Evolutionary conservation across 2,329 filamentous ascomycete species (phyloP), one percentile per base, ranked within the genome.

Genomic region (Alternaria novae-zelandiae): DNA sequence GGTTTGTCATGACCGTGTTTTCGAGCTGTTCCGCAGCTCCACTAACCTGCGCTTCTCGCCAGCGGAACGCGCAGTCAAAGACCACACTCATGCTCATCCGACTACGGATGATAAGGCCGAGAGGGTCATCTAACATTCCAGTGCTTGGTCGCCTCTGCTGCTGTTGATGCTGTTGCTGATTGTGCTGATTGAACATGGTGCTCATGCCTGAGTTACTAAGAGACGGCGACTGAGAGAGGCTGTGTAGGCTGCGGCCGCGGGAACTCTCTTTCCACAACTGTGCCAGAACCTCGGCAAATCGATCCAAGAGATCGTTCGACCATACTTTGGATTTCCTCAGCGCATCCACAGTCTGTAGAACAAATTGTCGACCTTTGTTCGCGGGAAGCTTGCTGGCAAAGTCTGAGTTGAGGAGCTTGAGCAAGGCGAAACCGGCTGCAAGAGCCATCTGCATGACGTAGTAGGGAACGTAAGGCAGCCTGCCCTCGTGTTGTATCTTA

Each of bases 381-480:
- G 92, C 88, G n/a, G 75, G 76, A 11, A 80, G 54, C 32, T 89
- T 88, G 69, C 86, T 86, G 44, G 90, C 86, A 71, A 94, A 94
- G 20, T 91, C 93, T 54, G 90, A 88, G 81, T 94, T 90, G 60
- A 95, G 84, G 73, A 91, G 82, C 70, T 94, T 95, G 65, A 94
- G 85, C 51, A 96, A 82, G 1, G 91, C 89, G 71, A 94, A 94
- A 4, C 90, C 89, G 6, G 90, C 91, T 3, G 91, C 92, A n/a
- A 94, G 88, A 60, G 94, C 88, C 90, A 95, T 94, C 79, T 95
- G 92, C 75, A 93, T 89, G 56, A 95, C 88, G 78, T 94, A 94
- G 76, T 91, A 93, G 67, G 88, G 90, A 25, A 89, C 87, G 72
- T 91, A 90, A 54, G 86, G 86, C 26, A 93, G 82, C 54, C 90